These are phyloP conservation scores for Bimuria novae-zelandiae DNA, from an alignment of 2,329 filamentous ascomycete genomes.

Conservation along the genomic window DNA sequence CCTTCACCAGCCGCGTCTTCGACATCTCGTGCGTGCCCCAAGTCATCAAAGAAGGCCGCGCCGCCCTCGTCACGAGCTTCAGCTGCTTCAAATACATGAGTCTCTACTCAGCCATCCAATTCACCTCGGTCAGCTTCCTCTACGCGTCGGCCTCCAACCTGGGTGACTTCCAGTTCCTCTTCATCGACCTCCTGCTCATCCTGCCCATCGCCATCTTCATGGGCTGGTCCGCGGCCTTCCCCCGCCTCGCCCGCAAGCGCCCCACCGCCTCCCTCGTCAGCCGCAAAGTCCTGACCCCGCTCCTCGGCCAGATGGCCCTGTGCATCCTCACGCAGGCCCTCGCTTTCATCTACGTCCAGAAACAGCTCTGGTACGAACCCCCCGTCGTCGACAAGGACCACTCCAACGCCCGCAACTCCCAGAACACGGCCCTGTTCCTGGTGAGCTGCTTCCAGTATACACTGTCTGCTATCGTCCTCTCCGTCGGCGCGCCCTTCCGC, in stretches of 20 bases:
- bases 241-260: conserved; percentile 76
- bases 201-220: conserved; percentile 97
- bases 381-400: conserved; percentile 77
- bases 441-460: conserved; percentile 95
- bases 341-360: conserved; percentile 73
- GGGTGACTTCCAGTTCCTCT: conserved; percentile 97
- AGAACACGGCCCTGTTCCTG: conserved; percentile 90
- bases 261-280: conserved; percentile 92
- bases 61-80: conserved; percentile 96
- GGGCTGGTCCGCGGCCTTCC: conserved; percentile 92
- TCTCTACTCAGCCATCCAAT: conserved; percentile 98
- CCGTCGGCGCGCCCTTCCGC: conserved; percentile 88
- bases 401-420: conserved; percentile 85
- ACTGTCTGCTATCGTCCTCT: conserved; percentile 83
- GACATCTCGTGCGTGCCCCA: conserved; percentile 95
- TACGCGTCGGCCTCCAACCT: conserved; percentile 93
- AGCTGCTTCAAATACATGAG: conserved; percentile 99
- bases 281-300: conserved; percentile 84
- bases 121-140: conserved; percentile 94
- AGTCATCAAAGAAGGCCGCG: conserved; percentile 90
- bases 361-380: conserved; percentile 83
- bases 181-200: conserved; percentile 91
- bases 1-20: conserved; percentile 93
- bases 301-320: conserved; percentile 85
- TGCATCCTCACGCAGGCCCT: conserved; percentile 77